These are phyloP conservation scores for Ceriops tagal DNA, from an alignment of 345 rosid genomes.

Conservation along the genomic window DNA sequence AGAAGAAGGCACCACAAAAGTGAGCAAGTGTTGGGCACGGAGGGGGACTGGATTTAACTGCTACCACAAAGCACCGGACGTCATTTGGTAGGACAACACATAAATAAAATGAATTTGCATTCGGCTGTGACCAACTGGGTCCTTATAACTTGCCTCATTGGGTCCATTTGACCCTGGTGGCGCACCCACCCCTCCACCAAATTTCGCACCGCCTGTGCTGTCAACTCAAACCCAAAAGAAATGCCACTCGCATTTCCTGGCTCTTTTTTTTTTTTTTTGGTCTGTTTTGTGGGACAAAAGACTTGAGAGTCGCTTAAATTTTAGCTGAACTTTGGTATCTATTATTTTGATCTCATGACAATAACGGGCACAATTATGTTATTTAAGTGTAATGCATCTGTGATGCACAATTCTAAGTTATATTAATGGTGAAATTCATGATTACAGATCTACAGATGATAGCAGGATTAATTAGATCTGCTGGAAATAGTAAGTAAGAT, in stretches of 20 bases:
- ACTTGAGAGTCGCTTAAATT: too few species aligned
- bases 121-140: constrained; percentile 20
- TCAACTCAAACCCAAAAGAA: constrained; percentile 19
- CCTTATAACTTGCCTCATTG: constrained; percentile 1
- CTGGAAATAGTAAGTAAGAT: too few species aligned
- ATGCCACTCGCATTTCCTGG: background rate
- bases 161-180: constrained; percentile 1
- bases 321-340: too few species aligned
- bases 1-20: constrained; percentile 24
- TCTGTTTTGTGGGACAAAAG: background rate
- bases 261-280: too few species aligned
- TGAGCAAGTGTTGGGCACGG: constrained; percentile 35
- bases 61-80: constrained; percentile 16
- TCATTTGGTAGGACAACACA: constrained; percentile 9
- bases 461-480: too few species aligned
- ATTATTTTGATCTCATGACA: too few species aligned
- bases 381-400: too few species aligned
- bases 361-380: too few species aligned
- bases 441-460: too few species aligned
- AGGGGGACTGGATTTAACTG: constrained; percentile 38
- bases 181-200: constrained; percentile 24
- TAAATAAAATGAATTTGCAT: constrained; percentile 13
- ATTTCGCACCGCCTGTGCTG: constrained; percentile 7
- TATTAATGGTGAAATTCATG: too few species aligned
- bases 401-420: too few species aligned